Conservation (phyloP, 257 asterid genomes). For the Schizonepeta tenuifolia region DNA sequence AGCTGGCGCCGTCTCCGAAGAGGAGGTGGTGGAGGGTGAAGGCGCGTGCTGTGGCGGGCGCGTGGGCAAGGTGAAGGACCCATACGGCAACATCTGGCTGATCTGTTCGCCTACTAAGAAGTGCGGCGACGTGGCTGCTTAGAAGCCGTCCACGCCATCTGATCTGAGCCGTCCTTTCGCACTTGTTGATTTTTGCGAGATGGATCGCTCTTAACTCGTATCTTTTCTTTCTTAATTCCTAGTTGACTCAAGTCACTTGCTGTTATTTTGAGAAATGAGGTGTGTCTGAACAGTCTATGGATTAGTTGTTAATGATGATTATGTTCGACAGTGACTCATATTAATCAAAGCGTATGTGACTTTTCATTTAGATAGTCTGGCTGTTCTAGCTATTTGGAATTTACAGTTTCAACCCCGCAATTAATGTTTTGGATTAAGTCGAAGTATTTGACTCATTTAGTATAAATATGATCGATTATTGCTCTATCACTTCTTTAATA, state of each 20-base stretch:
- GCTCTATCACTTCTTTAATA: too few relatives aligned
- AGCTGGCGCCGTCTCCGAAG: conserved; percentile 64
- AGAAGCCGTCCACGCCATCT: conserved; percentile 29
- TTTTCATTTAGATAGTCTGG: too few relatives aligned
- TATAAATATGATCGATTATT: too few relatives aligned
- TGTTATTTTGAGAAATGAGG: not conserved
- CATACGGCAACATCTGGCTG: conserved; percentile 74
- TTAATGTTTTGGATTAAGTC: too few relatives aligned
- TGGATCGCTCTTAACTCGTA: conserved; percentile 10
- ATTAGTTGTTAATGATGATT: not conserved
- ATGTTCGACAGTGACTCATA: not conserved
- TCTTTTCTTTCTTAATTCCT: not conserved
- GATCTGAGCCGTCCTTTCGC: conserved; percentile 4
- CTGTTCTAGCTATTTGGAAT: not conserved
- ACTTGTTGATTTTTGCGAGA: not conserved
- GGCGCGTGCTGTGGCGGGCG: conserved; percentile 61
- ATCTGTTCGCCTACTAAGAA: conserved; percentile 52
- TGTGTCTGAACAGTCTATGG: not conserved
- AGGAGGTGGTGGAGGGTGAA: conserved; percentile 47
- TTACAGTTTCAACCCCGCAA: not conserved
- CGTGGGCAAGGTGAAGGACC: conserved; percentile 71
- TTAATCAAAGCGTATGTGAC: not conserved
- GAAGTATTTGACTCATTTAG: too few relatives aligned
- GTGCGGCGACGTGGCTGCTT: conserved; percentile 50
- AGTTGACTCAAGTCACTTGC: conserved; percentile 13